A percentile compares a stretch with the other conserved stretches of the same genome.
Evolutionary conservation across 2,329 filamentous ascomycete genomes (phyloP).

Genomic region (Diplodia intermedia): DNA sequence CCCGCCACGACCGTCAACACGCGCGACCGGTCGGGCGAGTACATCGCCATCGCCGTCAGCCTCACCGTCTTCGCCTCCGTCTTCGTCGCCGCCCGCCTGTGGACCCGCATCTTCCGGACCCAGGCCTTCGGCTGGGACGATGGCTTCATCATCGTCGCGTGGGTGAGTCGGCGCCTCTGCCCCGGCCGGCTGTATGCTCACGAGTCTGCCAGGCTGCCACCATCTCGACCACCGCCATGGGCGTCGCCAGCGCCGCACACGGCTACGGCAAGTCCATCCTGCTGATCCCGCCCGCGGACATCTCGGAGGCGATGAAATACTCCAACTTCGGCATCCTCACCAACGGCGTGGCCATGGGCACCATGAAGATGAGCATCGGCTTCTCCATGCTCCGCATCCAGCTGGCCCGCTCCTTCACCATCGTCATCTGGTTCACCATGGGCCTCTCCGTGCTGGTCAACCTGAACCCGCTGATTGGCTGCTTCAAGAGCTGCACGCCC

Average conservation of each 20-base stretch:
- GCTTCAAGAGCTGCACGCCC: conserved; percentile 38
- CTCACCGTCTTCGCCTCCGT: conserved; percentile 9
- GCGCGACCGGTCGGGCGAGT: conserved; percentile 1
- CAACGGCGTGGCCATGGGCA: conserved; percentile 40
- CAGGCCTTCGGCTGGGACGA: conserved; percentile 24
- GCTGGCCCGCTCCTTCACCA: conserved; percentile 38
- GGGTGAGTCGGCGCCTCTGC: neutral
- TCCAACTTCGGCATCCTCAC: conserved; percentile 33
- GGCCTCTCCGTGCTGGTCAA: conserved; percentile 40
- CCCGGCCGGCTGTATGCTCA: neutral
- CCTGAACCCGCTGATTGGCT: conserved; percentile 37
- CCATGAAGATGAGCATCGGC: conserved; percentile 42
- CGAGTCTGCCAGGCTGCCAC: neutral
- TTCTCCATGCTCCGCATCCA: conserved; percentile 40
- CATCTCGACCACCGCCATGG: conserved; percentile 3
- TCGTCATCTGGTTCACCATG: conserved; percentile 39
- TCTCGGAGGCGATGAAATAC: conserved; percentile 13
- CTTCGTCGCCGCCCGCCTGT: conserved; percentile 20
- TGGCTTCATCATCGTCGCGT: conserved; percentile 18
- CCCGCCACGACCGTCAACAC: neutral
- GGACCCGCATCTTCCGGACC: conserved; percentile 12
- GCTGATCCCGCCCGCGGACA: neutral
- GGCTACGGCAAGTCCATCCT: conserved; percentile 17
- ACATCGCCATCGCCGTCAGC: neutral
- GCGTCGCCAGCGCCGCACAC: neutral